Evolutionary conservation across 495 filamentous ascomycete species (phyloP), one percentile per base, ranked within the genome.

Genomic region (Wilcoxina mikolae): DNA sequence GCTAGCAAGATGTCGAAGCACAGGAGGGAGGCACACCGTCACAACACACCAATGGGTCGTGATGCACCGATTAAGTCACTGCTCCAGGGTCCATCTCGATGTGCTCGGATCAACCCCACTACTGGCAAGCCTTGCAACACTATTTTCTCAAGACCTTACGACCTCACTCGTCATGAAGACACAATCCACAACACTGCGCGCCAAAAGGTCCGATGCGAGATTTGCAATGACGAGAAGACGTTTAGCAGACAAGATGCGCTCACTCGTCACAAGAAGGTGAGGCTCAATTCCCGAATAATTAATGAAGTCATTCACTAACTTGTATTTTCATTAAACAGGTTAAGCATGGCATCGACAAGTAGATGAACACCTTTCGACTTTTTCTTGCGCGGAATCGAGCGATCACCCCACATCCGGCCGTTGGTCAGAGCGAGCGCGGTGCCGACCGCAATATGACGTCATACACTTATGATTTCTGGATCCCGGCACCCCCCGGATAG

Each of bases 181-280:
- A 96, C 91, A 10, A 95, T 96, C 60, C 91, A 98, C 74, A 95
- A 94, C 60, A 83, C 82, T 3, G 77, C 81, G 60, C 94, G 95
- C 77, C 80, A 86, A 64, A 96, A 98, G 71, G 88, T 94, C n/a
- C 81, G 87, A 22, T 98, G 90, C 68, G 80, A 88, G 51, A 70
- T 93, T 45, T 96, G 90, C 70, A 88, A 85, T n/a, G 91, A 96
- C 58, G 89, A 95, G 64, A 95, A 96, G 75, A 90, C 86, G 0
- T 95, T 96, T 65, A 90, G 84, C 55, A 78, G 91, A 58, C 89
- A 87, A 58, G 91, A 95, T 73, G 91, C 76, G 1, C 75, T 95
- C 38, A 95, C 90, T 12, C 75, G 90, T 54, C 90, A 95, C 69
- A 89, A 94, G 77, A 66, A 66, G 64, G 64, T 66, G 55, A 62